Conservation (phyloP, 352 stramenopile species). For the Peronospora destructor region DNA sequence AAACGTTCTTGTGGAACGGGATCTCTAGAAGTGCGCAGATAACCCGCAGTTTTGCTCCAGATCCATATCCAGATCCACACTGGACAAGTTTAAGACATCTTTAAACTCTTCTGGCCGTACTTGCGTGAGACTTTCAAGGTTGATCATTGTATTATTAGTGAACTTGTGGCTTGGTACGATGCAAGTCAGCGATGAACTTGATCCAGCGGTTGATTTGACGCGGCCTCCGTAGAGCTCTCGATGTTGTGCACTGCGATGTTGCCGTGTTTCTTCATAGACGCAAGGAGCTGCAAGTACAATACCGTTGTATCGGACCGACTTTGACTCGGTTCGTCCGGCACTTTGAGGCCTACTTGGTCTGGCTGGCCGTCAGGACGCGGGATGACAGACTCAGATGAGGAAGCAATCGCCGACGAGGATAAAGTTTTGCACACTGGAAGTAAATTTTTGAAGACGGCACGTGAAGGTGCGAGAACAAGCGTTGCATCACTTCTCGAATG, state of each 20-base stretch:
- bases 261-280: constrained; percentile 91
- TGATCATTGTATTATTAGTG: constrained; percentile 92
- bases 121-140: constrained; percentile 94
- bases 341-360: constrained; percentile 89
- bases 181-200: constrained; percentile 91
- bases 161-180: constrained; percentile 91
- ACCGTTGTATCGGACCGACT: too few species aligned
- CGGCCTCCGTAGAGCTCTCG: constrained; percentile 90
- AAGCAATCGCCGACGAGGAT: too few species aligned
- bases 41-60: too few species aligned
- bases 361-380: constrained; percentile 86
- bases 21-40: constrained; percentile 93
- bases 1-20: constrained; percentile 90
- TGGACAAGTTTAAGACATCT: constrained; percentile 39
- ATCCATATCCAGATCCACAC: too few species aligned
- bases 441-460: too few species aligned
- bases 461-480: too few species aligned
- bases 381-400: constrained; percentile 26
- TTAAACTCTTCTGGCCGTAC: constrained; percentile 85
- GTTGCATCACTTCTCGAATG: too few species aligned
- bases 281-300: constrained; percentile 90
- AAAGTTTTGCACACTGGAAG: too few species aligned
- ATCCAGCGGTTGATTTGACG: constrained; percentile 94
- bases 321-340: too few species aligned
- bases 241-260: constrained; percentile 91